Conservation (phyloP, 164 flowering plant genomes). For the Piper longum region DNA sequence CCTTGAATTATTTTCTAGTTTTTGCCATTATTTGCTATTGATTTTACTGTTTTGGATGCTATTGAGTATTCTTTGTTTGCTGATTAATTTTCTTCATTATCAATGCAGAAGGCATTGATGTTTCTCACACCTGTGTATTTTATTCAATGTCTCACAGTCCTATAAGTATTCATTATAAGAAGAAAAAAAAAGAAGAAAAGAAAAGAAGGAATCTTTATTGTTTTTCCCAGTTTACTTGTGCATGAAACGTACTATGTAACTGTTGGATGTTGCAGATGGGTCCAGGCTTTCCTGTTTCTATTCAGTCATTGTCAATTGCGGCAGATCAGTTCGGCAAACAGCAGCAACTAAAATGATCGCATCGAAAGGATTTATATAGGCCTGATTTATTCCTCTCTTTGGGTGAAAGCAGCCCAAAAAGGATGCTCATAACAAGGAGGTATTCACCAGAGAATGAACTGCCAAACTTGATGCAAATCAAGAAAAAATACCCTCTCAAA, state of each 20-base stretch:
- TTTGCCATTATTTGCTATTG: background rate
- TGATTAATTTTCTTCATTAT: no score
- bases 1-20: background rate
- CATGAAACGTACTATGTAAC: background rate
- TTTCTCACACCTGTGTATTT: background rate
- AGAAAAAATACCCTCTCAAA: no score
- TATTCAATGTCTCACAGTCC: background rate
- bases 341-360: conserved; percentile 18
- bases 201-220: background rate
- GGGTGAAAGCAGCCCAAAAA: no score
- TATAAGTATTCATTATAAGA: background rate
- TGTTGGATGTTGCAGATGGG: conserved; percentile 59
- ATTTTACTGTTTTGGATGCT: no score
- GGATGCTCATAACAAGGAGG: no score
- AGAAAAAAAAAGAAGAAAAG: no score
- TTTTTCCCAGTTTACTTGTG: background rate
- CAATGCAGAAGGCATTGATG: background rate
- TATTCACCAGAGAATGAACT: no score
- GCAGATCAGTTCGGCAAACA: conserved; percentile 57
- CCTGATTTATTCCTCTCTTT: no score
- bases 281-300: conserved; percentile 60
- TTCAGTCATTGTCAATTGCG: conserved; percentile 68
- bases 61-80: background rate
- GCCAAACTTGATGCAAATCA: no score
- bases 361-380: background rate